phyloP scores from a whole-genome alignment of 768 basidiomycete genomes.

The Leucocoprinus sp. region DNA sequence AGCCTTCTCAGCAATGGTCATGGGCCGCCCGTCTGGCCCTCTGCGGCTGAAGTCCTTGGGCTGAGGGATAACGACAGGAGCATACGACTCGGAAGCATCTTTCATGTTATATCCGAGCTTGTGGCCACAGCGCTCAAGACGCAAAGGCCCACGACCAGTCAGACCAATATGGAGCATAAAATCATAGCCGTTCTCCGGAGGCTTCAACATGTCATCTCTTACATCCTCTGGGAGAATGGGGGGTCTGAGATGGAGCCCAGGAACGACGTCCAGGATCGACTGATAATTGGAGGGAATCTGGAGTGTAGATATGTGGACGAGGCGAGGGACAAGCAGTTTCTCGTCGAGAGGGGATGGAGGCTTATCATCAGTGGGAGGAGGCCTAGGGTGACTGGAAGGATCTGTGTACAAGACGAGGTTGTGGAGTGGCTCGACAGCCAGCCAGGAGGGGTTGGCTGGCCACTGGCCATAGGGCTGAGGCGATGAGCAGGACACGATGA shows the following conservation, averaged over 20 bases:
- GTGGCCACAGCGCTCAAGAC: conserved; percentile 59
- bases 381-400: conserved; percentile 16
- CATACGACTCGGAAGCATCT: conserved; percentile 50
- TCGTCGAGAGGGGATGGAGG: conserved; percentile 8
- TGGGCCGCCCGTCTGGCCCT: conserved; percentile 21
- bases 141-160: conserved; percentile 52
- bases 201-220: conserved; percentile 24
- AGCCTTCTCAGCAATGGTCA: conserved; percentile 19
- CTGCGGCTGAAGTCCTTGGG: conserved; percentile 34
- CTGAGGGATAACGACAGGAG: conserved; percentile 37
- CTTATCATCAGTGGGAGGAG: conserved; percentile 6
- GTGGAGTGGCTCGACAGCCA: conserved; percentile 56
- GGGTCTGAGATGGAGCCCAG: conserved; percentile 53
- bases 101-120: conserved; percentile 65
- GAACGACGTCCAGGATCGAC: conserved; percentile 43
- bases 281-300: conserved; percentile 54
- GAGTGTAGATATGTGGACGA: conserved; percentile 53
- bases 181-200: conserved; percentile 49
- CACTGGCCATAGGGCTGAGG: conserved; percentile 49
- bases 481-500: conserved; percentile 12
- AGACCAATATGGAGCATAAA: conserved; percentile 67
- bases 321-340: conserved; percentile 22
- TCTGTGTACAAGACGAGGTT: conserved; percentile 41
- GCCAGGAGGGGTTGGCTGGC: conserved; percentile 62
- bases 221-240: conserved; percentile 38